Percentiles rank a stretch among this genome's conserved stretches.
Evolutionary conservation across 345 rosid species (phyloP).

Genomic region (Eucalyptus regnans): DNA sequence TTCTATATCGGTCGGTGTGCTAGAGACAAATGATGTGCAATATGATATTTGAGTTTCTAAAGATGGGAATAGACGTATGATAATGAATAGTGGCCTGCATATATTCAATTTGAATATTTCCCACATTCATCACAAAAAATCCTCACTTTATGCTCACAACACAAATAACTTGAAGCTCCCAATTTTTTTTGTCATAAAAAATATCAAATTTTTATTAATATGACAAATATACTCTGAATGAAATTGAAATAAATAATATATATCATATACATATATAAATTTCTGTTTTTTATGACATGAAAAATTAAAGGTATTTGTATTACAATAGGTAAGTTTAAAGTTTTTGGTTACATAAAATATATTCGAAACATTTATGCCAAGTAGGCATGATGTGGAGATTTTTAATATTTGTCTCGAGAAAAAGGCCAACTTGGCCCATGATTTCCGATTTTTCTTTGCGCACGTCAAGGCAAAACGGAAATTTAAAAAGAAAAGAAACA

Average conservation of each 20-base stretch:
- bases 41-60: background rate
- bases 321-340: fast-evolving
- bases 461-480: background rate
- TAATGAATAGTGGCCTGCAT: background rate
- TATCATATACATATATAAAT: too few relatives aligned
- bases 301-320: too few relatives aligned
- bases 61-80: background rate
- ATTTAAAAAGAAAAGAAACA: background rate
- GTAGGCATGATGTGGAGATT: background rate
- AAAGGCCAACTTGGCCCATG: background rate
- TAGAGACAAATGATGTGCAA: background rate
- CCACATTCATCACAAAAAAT: background rate
- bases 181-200: too few relatives aligned
- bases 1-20: background rate
- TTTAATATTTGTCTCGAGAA: background rate
- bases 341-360: too few relatives aligned
- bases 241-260: too few relatives aligned
- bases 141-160: background rate
- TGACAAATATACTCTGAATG: too few relatives aligned
- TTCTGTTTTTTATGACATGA: too few relatives aligned
- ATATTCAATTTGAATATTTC: background rate
- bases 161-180: background rate
- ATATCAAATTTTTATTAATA: too few relatives aligned
- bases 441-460: background rate
- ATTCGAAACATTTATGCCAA: background rate